Percentiles rank a stretch among this genome's conserved stretches.
Conservation (phyloP, 306 rosid genomes). For the Corylus avellana region DNA sequence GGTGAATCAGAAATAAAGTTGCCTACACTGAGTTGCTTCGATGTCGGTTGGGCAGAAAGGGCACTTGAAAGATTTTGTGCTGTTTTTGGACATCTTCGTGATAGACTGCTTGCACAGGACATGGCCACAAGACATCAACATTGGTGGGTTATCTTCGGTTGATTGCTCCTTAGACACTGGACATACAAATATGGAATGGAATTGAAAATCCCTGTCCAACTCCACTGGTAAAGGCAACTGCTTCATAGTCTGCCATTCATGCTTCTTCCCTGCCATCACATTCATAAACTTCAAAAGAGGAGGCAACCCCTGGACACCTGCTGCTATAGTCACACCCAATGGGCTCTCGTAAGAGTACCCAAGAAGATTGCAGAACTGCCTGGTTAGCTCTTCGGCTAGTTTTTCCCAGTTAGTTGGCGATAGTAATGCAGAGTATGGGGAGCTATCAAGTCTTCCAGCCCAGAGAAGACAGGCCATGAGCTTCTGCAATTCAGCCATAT, state of each 20-base stretch:
- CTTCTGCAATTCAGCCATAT: constrained; percentile 71
- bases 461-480: constrained; percentile 77
- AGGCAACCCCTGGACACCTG: constrained; percentile 81
- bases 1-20: constrained; percentile 53
- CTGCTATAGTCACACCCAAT: constrained; percentile 72
- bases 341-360: constrained; percentile 84
- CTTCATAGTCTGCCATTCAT: constrained; percentile 85
- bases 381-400: constrained; percentile 65
- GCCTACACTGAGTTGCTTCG: constrained; percentile 60
- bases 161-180: constrained; percentile 96
- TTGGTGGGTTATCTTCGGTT: constrained; percentile 84
- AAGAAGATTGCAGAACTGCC: constrained; percentile 84
- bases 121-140: constrained; percentile 90
- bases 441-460: constrained; percentile 75
- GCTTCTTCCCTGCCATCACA: constrained; percentile 86
- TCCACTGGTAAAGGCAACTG: constrained; percentile 85
- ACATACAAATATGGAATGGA: constrained; percentile 92
- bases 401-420: constrained; percentile 71
- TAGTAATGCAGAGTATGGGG: constrained; percentile 64
- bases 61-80: constrained; percentile 76
- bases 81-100: constrained; percentile 85
- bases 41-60: constrained; percentile 82
- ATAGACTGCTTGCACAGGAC: constrained; percentile 94
- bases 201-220: constrained; percentile 75
- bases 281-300: constrained; percentile 74